Conservation (phyloP, 768 basidiomycete species). For the Paxillus rubicundulus region DNA sequence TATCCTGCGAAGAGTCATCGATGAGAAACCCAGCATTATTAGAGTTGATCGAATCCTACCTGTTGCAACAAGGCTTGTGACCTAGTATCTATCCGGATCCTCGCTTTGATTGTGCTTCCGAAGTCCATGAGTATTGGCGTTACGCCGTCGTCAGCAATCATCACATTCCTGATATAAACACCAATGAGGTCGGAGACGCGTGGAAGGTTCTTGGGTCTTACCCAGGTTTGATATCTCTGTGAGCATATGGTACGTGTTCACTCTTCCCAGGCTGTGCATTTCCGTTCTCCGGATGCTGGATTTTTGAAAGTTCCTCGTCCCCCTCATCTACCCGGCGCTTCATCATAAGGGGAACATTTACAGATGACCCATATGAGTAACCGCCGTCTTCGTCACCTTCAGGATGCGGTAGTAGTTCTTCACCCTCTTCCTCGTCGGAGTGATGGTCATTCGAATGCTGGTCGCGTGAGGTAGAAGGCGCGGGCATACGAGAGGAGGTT, state of each 20-base stretch:
- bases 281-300: slow-evolving; percentile 40
- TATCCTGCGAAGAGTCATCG: slow-evolving; percentile 53
- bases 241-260: slow-evolving; percentile 86
- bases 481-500: slow-evolving; percentile 11
- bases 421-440: slow-evolving; percentile 58
- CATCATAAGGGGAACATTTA: slow-evolving; percentile 59
- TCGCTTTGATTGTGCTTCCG: slow-evolving; percentile 85
- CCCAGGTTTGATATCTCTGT: slow-evolving; percentile 97
- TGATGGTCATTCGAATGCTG: slow-evolving; percentile 27
- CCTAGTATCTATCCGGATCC: slow-evolving; percentile 77
- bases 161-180: slow-evolving; percentile 69
- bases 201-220: slow-evolving; percentile 37
- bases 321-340: slow-evolving; percentile 52
- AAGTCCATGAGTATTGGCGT: slow-evolving; percentile 97
- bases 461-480: slow-evolving; percentile 22
- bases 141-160: slow-evolving; percentile 88
- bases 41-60: slow-evolving; percentile 38
- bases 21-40: background rate
- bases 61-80: slow-evolving; percentile 89
- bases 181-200: slow-evolving; percentile 4
- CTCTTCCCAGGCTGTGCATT: slow-evolving; percentile 35
- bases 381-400: slow-evolving; percentile 74
- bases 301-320: slow-evolving; percentile 62
- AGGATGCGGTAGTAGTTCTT: slow-evolving; percentile 70
- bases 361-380: slow-evolving; percentile 57